Percentiles rank a stretch among this genome's conserved stretches.
Conservation (phyloP, 306 rosid species). For the Rosa lucieae region DNA sequence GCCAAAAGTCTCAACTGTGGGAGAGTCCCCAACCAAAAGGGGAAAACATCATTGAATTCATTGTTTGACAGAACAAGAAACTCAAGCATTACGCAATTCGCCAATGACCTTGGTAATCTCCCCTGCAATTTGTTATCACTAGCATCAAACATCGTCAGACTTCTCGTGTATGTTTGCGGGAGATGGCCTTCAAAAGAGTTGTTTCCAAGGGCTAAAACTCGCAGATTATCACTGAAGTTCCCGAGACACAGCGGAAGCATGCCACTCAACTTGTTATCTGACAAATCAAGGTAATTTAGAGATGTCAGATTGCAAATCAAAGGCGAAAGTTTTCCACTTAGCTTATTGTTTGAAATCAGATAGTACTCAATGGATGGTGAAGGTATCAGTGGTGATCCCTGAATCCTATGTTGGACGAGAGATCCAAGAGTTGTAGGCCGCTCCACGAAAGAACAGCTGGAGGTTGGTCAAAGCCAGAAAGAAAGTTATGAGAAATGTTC, state of each 20-base stretch:
- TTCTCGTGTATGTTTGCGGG: background rate
- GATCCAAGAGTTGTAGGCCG: background rate
- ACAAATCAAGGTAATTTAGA: background rate
- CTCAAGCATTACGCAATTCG: background rate
- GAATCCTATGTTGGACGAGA: background rate
- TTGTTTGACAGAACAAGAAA: background rate
- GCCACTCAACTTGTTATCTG: background rate
- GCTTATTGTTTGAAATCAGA: background rate
- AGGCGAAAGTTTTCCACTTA: background rate
- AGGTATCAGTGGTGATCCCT: background rate
- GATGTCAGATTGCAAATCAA: background rate
- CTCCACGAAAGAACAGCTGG: background rate
- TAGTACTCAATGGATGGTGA: background rate
- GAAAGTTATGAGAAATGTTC: background rate
- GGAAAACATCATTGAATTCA: background rate
- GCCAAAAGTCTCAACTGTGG: background rate
- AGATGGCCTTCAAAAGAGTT: background rate
- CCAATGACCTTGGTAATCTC: background rate
- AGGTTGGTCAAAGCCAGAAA: constrained; percentile 9
- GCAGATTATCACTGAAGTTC: background rate
- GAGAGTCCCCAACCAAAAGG: background rate
- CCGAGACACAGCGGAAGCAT: background rate
- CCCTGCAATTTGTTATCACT: background rate
- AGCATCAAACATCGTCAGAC: background rate
- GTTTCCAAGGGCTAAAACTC: background rate